phyloP scores from a whole-genome alignment of 305 asterid genomes.

The Plantago lanceolata region DNA sequence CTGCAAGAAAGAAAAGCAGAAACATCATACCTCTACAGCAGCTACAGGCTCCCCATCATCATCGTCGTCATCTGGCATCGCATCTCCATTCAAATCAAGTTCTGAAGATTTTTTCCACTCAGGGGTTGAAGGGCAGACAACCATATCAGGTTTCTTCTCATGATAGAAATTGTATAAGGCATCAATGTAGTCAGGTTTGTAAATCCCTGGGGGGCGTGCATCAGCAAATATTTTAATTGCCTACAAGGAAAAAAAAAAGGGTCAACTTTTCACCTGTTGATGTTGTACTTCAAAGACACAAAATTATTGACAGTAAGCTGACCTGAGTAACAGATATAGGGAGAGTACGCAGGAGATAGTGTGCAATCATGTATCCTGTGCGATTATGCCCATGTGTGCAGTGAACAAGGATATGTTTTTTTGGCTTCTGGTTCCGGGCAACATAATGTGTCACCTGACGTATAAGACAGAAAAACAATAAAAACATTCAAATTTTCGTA shows the following conservation, averaged over 20 bases:
- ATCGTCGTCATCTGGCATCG: constrained; percentile 87
- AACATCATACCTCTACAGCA: constrained; percentile 46
- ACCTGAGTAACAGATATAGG: constrained; percentile 81
- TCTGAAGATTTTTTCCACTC: constrained; percentile 93
- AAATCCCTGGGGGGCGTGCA: constrained; percentile 97
- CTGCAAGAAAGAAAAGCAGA: constrained; percentile 7
- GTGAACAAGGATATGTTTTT: constrained; percentile 77
- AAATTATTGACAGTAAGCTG: constrained; percentile 22
- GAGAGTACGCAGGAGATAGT: constrained; percentile 81
- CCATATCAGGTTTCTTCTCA: constrained; percentile 79
- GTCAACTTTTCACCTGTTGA: constrained; percentile 8
- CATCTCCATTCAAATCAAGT: constrained; percentile 93
- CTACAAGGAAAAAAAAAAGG: constrained; percentile 31
- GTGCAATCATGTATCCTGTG: constrained; percentile 91
- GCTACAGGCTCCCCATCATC: constrained; percentile 66
- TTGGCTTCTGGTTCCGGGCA: constrained; percentile 58
- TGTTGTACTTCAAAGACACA: constrained; percentile 9
- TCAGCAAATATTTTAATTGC: constrained; percentile 79
- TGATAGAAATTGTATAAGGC: constrained; percentile 81
- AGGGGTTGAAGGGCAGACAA: constrained; percentile 82
- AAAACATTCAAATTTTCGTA: constrained; percentile 18
- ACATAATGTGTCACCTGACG: constrained; percentile 62
- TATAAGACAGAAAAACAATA: constrained; percentile 12
- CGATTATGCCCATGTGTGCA: constrained; percentile 99
- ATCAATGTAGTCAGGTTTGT: constrained; percentile 87